Percentiles rank a stretch among this genome's conserved stretches.
Conservation (phyloP, 2,329 filamentous ascomycete species). For the Calonectria hawksworthii region DNA sequence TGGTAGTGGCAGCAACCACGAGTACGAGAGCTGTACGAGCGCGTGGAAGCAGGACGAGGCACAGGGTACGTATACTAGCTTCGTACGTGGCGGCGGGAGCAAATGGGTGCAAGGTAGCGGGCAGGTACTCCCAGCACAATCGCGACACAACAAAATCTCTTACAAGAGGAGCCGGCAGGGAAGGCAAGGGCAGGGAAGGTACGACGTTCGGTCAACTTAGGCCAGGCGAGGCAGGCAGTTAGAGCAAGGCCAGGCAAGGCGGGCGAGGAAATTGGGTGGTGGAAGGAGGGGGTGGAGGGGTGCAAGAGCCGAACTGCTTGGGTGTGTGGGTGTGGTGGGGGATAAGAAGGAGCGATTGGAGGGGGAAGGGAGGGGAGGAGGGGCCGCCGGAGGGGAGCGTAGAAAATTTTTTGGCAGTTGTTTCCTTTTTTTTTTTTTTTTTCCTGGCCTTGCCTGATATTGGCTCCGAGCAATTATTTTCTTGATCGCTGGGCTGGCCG, state of each 20-base stretch:
- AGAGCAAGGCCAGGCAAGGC: constrained; percentile 24
- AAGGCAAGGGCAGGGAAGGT: constrained; percentile 37
- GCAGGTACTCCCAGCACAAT: constrained; percentile 33
- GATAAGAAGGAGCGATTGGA: constrained; percentile 42
- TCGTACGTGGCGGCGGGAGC: constrained; percentile 13
- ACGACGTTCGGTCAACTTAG: constrained; percentile 34
- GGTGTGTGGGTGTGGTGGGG: constrained; percentile 44
- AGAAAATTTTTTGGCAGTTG: constrained; percentile 35
- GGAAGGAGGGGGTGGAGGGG: constrained; percentile 38
- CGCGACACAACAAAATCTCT: constrained; percentile 28
- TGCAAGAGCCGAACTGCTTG: constrained; percentile 35
- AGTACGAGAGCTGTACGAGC: constrained; percentile 39
- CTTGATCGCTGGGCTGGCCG: constrained; percentile 8
- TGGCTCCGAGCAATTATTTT: background rate
- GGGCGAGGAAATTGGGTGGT: constrained; percentile 33
- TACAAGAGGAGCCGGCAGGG: constrained; percentile 29
- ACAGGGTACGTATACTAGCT: constrained; percentile 11
- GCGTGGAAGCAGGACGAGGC: constrained; percentile 23
- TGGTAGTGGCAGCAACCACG: constrained; percentile 26
- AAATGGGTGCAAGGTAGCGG: constrained; percentile 28
- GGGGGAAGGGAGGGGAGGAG: constrained; percentile 42
- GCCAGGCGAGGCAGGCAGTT: constrained; percentile 27
- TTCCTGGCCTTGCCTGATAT: constrained; percentile 5
- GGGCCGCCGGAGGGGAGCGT: constrained; percentile 36
- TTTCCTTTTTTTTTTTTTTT: constrained; percentile 36